Conservation (phyloP, 2,329 filamentous ascomycete genomes). For the Mycosphaerella sp. region DNA sequence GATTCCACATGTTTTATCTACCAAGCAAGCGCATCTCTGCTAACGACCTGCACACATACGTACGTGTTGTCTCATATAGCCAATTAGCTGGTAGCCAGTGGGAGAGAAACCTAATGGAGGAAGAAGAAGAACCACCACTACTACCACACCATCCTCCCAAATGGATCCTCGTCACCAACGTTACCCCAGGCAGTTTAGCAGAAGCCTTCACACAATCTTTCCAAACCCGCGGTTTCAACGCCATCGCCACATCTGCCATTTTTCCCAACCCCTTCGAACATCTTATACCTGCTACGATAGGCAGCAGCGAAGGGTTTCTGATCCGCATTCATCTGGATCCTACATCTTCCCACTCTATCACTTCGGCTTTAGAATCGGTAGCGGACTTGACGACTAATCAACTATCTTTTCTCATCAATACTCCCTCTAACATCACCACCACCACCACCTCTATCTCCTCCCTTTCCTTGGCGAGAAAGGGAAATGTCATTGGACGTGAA, state of each 20-base stretch:
- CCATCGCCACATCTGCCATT: conserved; percentile 38
- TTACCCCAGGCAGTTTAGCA: conserved; percentile 43
- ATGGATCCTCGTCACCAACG: conserved; percentile 48
- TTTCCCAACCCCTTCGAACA: conserved; percentile 22
- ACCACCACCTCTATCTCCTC: too few species aligned
- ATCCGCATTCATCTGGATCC: conserved; percentile 39
- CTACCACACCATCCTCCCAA: background rate
- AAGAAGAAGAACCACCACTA: background rate
- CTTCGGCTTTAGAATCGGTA: conserved; percentile 31
- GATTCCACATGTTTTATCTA: too few species aligned
- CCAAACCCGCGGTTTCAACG: conserved; percentile 40
- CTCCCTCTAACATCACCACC: too few species aligned
- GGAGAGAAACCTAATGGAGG: too few species aligned
- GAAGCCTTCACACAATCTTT: conserved; percentile 43
- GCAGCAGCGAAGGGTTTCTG: conserved; percentile 16
- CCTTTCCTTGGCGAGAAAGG: too few species aligned
- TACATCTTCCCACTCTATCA: conserved; percentile 35
- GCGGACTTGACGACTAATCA: conserved; percentile 28
- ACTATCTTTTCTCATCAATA: conserved; percentile 47
- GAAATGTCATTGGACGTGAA: too few species aligned
- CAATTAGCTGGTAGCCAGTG: too few species aligned
- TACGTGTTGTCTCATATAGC: too few species aligned
- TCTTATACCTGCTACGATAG: conserved; percentile 3
- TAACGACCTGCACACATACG: too few species aligned
- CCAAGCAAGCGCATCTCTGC: too few species aligned